Base-by-base conservation (phyloP, 2,329 filamentous ascomycete genomes). In the Coniochaeta sp. region DNA sequence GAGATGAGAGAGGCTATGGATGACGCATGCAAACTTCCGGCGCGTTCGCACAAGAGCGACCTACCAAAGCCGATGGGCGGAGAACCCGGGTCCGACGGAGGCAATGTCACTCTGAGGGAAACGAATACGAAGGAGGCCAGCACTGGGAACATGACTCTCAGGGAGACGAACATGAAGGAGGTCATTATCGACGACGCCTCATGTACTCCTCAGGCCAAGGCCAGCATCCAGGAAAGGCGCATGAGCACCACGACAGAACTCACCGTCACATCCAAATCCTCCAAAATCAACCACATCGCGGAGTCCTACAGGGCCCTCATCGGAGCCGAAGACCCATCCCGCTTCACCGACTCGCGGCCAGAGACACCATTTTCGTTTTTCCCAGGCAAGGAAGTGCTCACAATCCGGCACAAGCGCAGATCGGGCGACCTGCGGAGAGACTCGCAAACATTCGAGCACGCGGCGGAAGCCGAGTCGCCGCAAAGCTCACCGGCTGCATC, bases 221-320 rank as follows among this genome's bases (percentile, higher is more conserved):
- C n/a, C n/a, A n/a, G n/a, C n/a, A n/a, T n/a, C n/a, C n/a, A n/a
- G n/a, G n/a, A n/a, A n/a, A n/a, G n/a, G n/a, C n/a, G n/a, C n/a
- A n/a, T n/a, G n/a, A n/a, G n/a, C n/a, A n/a, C n/a, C n/a, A n/a
- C n/a, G n/a, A n/a, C n/a, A n/a, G n/a, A n/a, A n/a, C n/a, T n/a
- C n/a, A n/a, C n/a, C n/a, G n/a, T n/a, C n/a, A n/a, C n/a, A n/a
- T n/a, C n/a, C n/a, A n/a, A n/a, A n/a, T n/a, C n/a, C n/a, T n/a
- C n/a, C n/a, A n/a, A n/a, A n/a, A n/a, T 73, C 30, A 75, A 79
- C 50, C 63, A 68, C 33, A 74, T 79, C 31, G 77, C 76, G 20
- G 73, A 77, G 40, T 74, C 78, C 50, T 80, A 80, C 54, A 67
- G 68, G 16, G 71, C 71, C 2, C 57, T 79, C 2, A 63, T 79